Conservation (phyloP, 768 basidiomycete species). For the Boletus subcaerulescens region DNA sequence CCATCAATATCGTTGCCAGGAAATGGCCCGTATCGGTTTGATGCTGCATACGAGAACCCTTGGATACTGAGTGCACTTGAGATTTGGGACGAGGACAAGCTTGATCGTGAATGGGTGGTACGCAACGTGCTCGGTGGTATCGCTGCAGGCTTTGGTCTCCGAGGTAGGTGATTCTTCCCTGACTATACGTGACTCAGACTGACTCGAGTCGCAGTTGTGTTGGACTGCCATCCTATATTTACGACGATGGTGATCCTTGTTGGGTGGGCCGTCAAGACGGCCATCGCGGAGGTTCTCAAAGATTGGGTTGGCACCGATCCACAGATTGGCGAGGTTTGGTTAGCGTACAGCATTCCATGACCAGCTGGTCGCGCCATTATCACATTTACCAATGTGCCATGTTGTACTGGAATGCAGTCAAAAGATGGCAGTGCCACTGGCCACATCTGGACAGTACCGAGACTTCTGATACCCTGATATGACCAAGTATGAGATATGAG, state of each 20-base stretch:
- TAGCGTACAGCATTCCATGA: conserved; percentile 78
- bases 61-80: conserved; percentile 43
- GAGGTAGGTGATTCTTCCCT: conserved; percentile 47
- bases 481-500: neutral
- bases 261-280: conserved; percentile 73
- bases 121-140: conserved; percentile 82
- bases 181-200: neutral
- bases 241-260: conserved; percentile 71
- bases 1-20: conserved; percentile 36
- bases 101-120: conserved; percentile 83
- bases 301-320: conserved; percentile 64
- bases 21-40: conserved; percentile 19
- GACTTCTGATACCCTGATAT: conserved; percentile 25
- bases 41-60: conserved; percentile 32
- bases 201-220: conserved; percentile 52
- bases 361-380: conserved; percentile 8
- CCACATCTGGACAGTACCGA: neutral
- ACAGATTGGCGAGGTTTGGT: conserved; percentile 63
- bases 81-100: conserved; percentile 65
- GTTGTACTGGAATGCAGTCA: neutral
- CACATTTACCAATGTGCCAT: neutral
- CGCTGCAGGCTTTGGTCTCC: conserved; percentile 82
- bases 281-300: conserved; percentile 56
- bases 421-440: conserved; percentile 8
- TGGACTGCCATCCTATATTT: conserved; percentile 72